A percentile compares a stretch with the other conserved stretches of the same genome.
Conservation (phyloP, 768 basidiomycete genomes). For the Hemileccinum rubropunctum region DNA sequence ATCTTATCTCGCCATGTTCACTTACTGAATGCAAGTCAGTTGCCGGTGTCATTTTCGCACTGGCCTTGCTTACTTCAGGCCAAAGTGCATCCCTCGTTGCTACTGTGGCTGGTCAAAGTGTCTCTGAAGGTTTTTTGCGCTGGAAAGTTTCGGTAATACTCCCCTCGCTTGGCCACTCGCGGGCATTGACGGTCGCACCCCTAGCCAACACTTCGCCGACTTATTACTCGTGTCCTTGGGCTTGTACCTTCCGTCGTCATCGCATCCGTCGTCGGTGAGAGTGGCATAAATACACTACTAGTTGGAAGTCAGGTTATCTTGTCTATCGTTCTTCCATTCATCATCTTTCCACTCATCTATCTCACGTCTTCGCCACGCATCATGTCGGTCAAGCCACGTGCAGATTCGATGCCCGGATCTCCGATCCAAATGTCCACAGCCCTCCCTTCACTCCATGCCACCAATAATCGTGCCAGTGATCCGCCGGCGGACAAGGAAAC, state of each 20-base stretch:
- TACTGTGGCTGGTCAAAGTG: constrained; percentile 86
- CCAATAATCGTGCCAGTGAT: neutral
- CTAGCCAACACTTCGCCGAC: constrained; percentile 73
- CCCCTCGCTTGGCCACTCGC: constrained; percentile 13
- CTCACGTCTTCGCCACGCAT: constrained; percentile 64
- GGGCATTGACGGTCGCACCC: constrained; percentile 25
- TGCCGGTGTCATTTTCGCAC: constrained; percentile 83
- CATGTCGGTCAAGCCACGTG: constrained; percentile 55
- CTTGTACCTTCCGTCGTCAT: constrained; percentile 82
- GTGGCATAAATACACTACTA: constrained; percentile 75
- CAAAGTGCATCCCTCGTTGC: constrained; percentile 90
- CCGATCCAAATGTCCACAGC: neutral
- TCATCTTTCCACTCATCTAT: constrained; percentile 77
- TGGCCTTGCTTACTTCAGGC: constrained; percentile 81
- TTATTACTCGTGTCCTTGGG: constrained; percentile 77
- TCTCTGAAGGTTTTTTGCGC: constrained; percentile 85
- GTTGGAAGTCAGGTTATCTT: constrained; percentile 84
- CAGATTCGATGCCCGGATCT: neutral
- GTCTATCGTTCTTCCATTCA: constrained; percentile 80
- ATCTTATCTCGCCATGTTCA: neutral
- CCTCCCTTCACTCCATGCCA: neutral
- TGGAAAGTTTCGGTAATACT: constrained; percentile 73
- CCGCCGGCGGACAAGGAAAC: constrained; percentile 1
- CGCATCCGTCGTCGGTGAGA: constrained; percentile 65
- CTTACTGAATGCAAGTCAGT: constrained; percentile 38